phyloP scores from a whole-genome alignment of 2,329 filamentous ascomycete genomes.

The Cercospora beticola region DNA sequence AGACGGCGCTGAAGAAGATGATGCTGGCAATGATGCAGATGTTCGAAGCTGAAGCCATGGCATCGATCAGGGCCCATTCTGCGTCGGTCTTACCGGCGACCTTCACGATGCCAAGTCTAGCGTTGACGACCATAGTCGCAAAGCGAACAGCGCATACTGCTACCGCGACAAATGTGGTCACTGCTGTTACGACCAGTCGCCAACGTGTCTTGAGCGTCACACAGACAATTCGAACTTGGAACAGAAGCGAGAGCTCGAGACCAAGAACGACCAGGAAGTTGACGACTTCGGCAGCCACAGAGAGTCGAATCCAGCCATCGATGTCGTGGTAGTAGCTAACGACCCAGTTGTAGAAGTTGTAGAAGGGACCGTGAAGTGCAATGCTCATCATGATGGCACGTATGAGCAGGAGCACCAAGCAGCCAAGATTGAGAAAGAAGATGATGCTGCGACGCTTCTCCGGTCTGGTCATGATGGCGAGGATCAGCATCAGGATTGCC shows the following conservation, averaged over 20 bases:
- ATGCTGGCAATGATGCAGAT: slow-evolving; percentile 58
- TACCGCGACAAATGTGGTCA: slow-evolving; percentile 52
- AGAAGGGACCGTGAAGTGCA: slow-evolving; percentile 62
- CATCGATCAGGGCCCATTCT: slow-evolving; percentile 31
- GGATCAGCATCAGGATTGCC: slow-evolving; percentile 62
- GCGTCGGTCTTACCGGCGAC: slow-evolving; percentile 16
- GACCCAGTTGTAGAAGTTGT: slow-evolving; percentile 49
- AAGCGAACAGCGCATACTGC: slow-evolving; percentile 56
- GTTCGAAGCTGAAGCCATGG: slow-evolving; percentile 48
- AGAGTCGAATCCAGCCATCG: slow-evolving; percentile 31
- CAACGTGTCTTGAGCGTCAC: slow-evolving; percentile 47
- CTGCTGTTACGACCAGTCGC: slow-evolving; percentile 47
- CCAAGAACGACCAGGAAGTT: slow-evolving; percentile 55
- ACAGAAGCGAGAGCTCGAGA: slow-evolving; percentile 59
- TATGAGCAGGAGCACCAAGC: slow-evolving; percentile 60
- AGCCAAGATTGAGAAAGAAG: slow-evolving; percentile 64
- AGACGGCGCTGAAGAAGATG: slow-evolving; percentile 62
- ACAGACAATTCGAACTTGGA: slow-evolving; percentile 65
- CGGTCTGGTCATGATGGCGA: slow-evolving; percentile 65
- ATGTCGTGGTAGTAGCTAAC: slow-evolving; percentile 30
- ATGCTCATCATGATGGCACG: slow-evolving; percentile 59
- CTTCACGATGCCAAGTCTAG: slow-evolving; percentile 30
- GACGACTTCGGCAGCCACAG: slow-evolving; percentile 51
- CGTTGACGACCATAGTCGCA: slow-evolving; percentile 52
- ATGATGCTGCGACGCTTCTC: slow-evolving; percentile 64